Evolutionary conservation across 2,329 filamentous ascomycete species (phyloP), one percentile per base, ranked within the genome.

Genomic region (Ustulina deusta): DNA sequence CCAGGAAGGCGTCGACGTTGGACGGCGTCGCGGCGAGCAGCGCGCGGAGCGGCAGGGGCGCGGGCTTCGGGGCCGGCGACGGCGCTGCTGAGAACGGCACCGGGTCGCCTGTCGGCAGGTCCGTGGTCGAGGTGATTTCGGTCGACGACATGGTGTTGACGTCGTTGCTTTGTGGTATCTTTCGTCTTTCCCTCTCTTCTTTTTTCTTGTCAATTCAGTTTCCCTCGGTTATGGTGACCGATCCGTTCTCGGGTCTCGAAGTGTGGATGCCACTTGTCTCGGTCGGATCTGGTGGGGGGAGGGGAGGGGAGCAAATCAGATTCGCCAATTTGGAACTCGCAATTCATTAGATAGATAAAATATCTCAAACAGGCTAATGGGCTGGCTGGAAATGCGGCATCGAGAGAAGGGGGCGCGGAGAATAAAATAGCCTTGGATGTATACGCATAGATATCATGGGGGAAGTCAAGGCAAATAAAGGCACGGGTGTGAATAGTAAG

Each of bases 1-100:
- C 77, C 69, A 90, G 78, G 76, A 88, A 86, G 77, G 79, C 81
- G 76, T 89, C 87, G 73, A 82, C 40, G 74, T 80, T 79, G 71
- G 80, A 78, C 48, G 83, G 82, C 17, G 78, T 66, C 15, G 78
- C 75, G 52, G 77, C 72, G 52, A 83, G 70, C 55, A 80, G 72
- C 44, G 76, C 73, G 65, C 62, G 60, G 29, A 77, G 69, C 6
- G 74, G 73, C 27, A 74, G 65, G 2, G 74, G 75, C 57, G 69
- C 71, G 20, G 75, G 69, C 17, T 74, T 73, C 13, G 72, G 72
- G 4, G 70, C 63, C 7, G 74, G 74, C 49, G 62, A 52, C 9
- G 74, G 69, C 7, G 74, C 64, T n/a, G 71, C 57, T 3, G 76
- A 70, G 15, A 75, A 72, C 20, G 78, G 79, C 58, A 80, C 72